Evolutionary conservation across 83 land plant genomes (phyloP), one percentile per base, ranked within the genome.

Genomic region (Picea mariana): DNA sequence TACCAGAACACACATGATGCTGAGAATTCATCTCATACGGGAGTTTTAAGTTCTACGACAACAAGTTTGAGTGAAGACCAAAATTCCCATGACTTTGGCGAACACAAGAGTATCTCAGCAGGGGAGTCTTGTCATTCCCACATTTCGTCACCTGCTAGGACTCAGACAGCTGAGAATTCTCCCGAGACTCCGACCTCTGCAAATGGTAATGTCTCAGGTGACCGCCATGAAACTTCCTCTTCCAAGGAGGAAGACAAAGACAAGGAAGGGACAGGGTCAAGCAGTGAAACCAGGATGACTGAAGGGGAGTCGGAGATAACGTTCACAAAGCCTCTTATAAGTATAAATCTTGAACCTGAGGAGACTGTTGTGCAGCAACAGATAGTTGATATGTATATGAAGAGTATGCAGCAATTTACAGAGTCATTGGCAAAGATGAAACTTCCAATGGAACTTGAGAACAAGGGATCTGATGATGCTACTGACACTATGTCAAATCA

Each of bases 301-400:
- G 13, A 76, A 79, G 67, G 44, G 12, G 69, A 79, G 24, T 79
- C 81, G 9, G 85, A 81, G 4, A 75, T 81, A 59, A 83, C 83
- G 13, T 88, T 90, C 66, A 79, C 87, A 26, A 79, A 85, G 13
- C 89, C 91, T 24, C 20, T 89, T 20, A 83, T 83, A 18, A 86
- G 83, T 62, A 79, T 87, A 34, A 85, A 84, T 17, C 24, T 83
- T 17, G 93, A 94, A 49, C 24, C 84, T 17, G 93, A 94, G 59
- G 87, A 87, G 68, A 80, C 81, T 15, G 91, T 86, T 66, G 88
- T 92, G 88, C 96, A 94, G 84, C 86, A 94, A 59, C 93, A 92
- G 42, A 92, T 94, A 67, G 95, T 94, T 44, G 93, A 92, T 81
- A 90, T 92, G 95, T 94, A 94, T 81, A 92, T 92, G 96, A 90